Base-by-base conservation (phyloP, 805 yeast species). In the Debaryomyces tyrocola region DNA sequence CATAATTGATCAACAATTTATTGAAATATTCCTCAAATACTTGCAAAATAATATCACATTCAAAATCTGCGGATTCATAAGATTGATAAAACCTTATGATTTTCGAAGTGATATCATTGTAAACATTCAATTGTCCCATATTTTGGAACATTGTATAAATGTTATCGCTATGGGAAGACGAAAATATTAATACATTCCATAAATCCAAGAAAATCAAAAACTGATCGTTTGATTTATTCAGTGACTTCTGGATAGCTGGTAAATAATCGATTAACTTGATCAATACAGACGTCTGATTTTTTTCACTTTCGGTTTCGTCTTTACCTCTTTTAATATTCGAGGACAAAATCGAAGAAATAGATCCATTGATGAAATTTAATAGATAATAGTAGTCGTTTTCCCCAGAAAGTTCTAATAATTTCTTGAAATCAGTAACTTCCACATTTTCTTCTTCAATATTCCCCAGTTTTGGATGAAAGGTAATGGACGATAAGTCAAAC, bases 401-500 rank as follows among this genome's bases (percentile, higher is more conserved):
- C 2, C 54, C 36, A 1, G 60, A 43, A 11, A 73, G 47, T 11
- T 62, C 66, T 24, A 75, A 53, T 14, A 56, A 50, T 10, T 57
- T 51, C 28, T 56, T 64, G 18, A 81, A 50, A 6, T 62, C 62
- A 1, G 60, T 56, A 34, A 66, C 68, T 20, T 59, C 58, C 6
- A 41, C 47, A 2, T 53, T 48, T 43, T 52, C 48, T 5, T 56
- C 60, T 2, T 51, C 46, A 4, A 42, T 11, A 1, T 44, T 46
- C n/a, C 41, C 50, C 4, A 46, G 49, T 14, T 45, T 50, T 7
- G 56, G 45, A 6, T 38, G 41, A 43, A 59, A 64, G 5, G 37
- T 46, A 38, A 70, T 46, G 1, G 77, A 60, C 0, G 80, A 70
- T 2, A 70, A 39, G 54, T 81, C 88, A 38, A 70, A 66, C 15